Evolutionary conservation across 225 moss, liverwort and hornwort species (phyloP), one percentile per base, ranked within the genome.

Genomic region (Ulota crispa): DNA sequence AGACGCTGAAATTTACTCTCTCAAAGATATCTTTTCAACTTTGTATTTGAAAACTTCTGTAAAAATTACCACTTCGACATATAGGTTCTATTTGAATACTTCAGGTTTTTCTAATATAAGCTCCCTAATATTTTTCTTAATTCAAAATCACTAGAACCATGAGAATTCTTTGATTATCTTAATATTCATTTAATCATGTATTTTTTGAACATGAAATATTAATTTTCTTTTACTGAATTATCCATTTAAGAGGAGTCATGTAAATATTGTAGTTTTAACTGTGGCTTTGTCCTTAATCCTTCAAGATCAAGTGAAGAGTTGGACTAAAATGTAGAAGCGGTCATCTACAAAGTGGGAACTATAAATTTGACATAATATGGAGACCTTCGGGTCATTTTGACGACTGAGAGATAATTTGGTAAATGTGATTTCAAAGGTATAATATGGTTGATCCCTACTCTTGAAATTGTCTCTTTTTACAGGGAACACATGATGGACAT

Each of bases 401-500:
- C 16, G 16, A 14, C 6, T 5, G 23, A 43, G 23, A 70, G 59
- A 16, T 60, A 18, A n/a, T 45, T 70, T 70, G 26, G 60, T 70
- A 47, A 59, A 50, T 37, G 59, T 50, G 28, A 30, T 64, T 14
- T 43, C 31, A 8, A 23, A 52, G 63, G 53, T 34, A 21, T 23
- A 64, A 37, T 20, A 28, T 45, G 52, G 24, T 21, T 50, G 43
- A 26, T 36, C 32, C n/a, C 9, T 64, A 41, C 28, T 9, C 36
- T 12, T 68, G 70, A 59, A 62, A 13, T 23, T 70, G 24, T 30
- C 50, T 82, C 42, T 90, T 73, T 79, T 47, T 80, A 57, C 72
- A 88, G 84, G 81, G 83, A 60, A 45, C 79, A 53, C 80, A 76
- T 50, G 88, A 84, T 53, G 82, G 21, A 18, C 79, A 82, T 37